Evolutionary conservation across 1,284 basidiomycete genomes (phyloP), one percentile per base, ranked within the genome.

Genomic region (Marasmius oreades): DNA sequence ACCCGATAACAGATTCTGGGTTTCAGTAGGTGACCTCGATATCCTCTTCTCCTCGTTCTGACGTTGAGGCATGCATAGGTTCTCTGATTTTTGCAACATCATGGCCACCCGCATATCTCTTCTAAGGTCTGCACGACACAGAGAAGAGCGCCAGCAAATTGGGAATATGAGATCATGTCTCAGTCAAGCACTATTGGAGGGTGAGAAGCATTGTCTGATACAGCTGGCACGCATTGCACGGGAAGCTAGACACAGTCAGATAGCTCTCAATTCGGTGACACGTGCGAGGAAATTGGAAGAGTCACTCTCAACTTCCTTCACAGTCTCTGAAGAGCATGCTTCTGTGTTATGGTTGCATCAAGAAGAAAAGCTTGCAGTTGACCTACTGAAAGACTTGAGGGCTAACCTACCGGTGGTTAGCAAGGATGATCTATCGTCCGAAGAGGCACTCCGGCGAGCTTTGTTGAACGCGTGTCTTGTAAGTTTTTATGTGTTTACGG

Each of bases 261-360:
- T 92, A 46, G 90, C 96, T 0, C 74, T 98, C 51, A 98, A 97
- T 63, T 87, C 95, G 2, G 78, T 95, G 31, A 79, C 89, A 14
- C 81, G 85, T 28, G 92, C 93, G 0, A 86, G 89, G 62, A 75
- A 74, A 44, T 72, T 96, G 20, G 84, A 86, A 59, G 67, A 65
- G 0, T 59, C 62, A 2, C 66, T 77, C 1, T 75, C 77, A 0
- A 5, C 23, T 28, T 50, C 47, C 12, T 77, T 85, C 14, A 77
- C 84, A 26, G 79, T 90, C n/a, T 80, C 81, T 1, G 78, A 86
- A 64, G 95, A 98, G 68, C 93, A 93, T 62, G 89, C 95, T 2
- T 84, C 88, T 55, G 93, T 98, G 5, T 79, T 98, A 11, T 98
- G 96, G 94, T 73, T 83, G 4, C 89, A 93, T 63, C 84, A 85